A percentile compares a stretch with the other conserved stretches of the same genome.
Conservation (phyloP, 352 stramenopile species). For the Globisporangium radiosum region DNA sequence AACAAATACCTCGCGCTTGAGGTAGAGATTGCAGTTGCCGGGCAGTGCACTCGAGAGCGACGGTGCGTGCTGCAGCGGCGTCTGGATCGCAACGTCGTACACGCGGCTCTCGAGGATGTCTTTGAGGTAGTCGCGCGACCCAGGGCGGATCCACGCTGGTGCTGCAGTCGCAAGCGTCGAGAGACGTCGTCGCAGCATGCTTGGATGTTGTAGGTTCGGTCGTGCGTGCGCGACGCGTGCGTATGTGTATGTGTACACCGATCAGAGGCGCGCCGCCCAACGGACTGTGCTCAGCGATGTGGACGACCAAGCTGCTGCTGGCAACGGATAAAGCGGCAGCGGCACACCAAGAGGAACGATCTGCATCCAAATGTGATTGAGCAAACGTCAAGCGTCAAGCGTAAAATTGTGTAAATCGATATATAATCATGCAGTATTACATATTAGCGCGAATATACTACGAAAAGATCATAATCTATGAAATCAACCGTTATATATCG, state of each 20-base stretch:
- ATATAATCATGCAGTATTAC: background rate
- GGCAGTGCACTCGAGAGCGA: slow-evolving; percentile 48
- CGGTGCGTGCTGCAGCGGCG: slow-evolving; percentile 54
- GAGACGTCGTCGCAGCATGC: slow-evolving; percentile 36
- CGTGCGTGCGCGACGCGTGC: background rate
- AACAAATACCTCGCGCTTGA: slow-evolving; percentile 89
- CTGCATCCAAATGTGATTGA: background rate
- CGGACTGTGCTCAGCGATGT: background rate
- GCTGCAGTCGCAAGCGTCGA: slow-evolving; percentile 18
- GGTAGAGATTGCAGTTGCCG: slow-evolving; percentile 56
- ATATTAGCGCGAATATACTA: background rate
- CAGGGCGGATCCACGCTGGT: slow-evolving; percentile 56
- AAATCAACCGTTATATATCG: too few species aligned
- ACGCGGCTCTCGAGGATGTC: slow-evolving; percentile 78
- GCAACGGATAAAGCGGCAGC: background rate
- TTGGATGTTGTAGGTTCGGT: background rate
- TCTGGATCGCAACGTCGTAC: slow-evolving; percentile 79
- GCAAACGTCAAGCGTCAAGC: background rate
- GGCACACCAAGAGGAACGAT: slow-evolving; percentile 14
- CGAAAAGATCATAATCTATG: background rate
- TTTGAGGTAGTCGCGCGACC: slow-evolving; percentile 68
- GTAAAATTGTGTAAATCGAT: background rate
- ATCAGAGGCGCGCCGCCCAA: background rate
- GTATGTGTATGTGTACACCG: background rate
- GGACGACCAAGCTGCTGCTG: background rate